Base-by-base conservation (phyloP, 345 rosid genomes). In the Nasturtium officinale region DNA sequence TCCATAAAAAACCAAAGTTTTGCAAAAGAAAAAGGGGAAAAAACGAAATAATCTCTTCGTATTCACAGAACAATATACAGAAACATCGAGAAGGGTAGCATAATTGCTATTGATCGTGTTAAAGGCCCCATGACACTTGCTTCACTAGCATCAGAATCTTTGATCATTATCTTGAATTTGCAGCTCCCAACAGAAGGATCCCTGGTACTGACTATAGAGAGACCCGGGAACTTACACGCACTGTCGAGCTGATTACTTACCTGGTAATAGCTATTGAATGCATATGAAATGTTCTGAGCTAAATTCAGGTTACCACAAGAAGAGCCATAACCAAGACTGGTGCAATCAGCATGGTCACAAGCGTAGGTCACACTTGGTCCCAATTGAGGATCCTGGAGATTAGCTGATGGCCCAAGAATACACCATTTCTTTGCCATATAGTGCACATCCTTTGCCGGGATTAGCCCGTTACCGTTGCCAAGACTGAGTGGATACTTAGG, bases 251-350 rank as follows among this genome's bases (percentile, higher is more conserved):
- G 87, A 79, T 89, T 61, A 6, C 77, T 75, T 33, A 35, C 77
- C 84, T 89, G 95, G 67, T 66, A 89, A 76, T 89, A 87, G 52
- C 83, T 82, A 56, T 89, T 89, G 21, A 87, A 87, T 13, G 90
- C 95, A 70, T 85, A 89, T 0, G 95, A 89, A 56, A 84, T 67
- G 73, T 88, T 86, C 54, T 81, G 82, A 9, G 76, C 79, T 28
- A 78, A 62, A 17, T 83, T 74, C 68, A 87, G 40, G 66, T 75
- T 78, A 16, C 66, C 80, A 60, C 96, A 89, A 7, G 90, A 83
- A 6, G 86, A 78, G 38, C 81, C 90, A 65, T 82, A 84, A 2
- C 89, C 90, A 35, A 87, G 85, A 50, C 89, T 71, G 2, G 96
- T 85, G 78, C 92, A 87, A 73, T 87, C 96, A 43, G 89, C 89